These are phyloP conservation scores for Trichoderma sp. DNA, from an alignment of 2,329 filamentous ascomycete genomes.

Conservation along the genomic window DNA sequence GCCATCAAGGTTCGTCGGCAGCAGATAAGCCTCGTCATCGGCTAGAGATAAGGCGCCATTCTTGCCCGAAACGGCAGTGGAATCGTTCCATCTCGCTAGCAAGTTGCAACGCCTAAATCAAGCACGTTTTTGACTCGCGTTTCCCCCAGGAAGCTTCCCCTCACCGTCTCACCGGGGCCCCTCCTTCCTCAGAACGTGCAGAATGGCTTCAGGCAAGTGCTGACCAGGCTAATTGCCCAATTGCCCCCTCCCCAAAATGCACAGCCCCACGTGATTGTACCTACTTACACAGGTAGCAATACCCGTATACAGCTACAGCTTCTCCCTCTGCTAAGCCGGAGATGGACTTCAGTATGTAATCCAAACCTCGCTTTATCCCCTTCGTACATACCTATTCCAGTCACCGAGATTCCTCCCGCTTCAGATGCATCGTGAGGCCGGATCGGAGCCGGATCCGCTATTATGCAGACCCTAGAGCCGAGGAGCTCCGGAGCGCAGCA, in stretches of 20 bases:
- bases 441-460: not conserved
- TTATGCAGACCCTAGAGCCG: not conserved
- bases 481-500: not conserved
- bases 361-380: not conserved
- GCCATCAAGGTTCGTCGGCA: slow-evolving; percentile 5
- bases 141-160: not conserved
- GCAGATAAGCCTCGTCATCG: not conserved
- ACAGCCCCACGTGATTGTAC: not conserved
- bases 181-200: not conserved
- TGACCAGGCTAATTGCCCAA: not conserved
- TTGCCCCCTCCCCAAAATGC: not conserved
- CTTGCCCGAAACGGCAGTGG: not conserved
- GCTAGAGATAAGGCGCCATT: not conserved
- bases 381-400: not conserved
- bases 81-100: not conserved
- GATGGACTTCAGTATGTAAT: not conserved
- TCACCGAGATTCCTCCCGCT: not conserved
- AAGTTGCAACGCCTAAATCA: not conserved
- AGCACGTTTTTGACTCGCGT: not conserved
- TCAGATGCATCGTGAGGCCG: not conserved
- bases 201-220: not conserved
- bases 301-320: not conserved
- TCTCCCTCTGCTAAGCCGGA: not conserved
- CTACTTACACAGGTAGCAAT: not conserved
- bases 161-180: not conserved